Evolutionary conservation across 169 alveolate genomes (phyloP), one percentile per base, ranked within the genome.

Genomic region (Plasmodium gallinaceum): DNA sequence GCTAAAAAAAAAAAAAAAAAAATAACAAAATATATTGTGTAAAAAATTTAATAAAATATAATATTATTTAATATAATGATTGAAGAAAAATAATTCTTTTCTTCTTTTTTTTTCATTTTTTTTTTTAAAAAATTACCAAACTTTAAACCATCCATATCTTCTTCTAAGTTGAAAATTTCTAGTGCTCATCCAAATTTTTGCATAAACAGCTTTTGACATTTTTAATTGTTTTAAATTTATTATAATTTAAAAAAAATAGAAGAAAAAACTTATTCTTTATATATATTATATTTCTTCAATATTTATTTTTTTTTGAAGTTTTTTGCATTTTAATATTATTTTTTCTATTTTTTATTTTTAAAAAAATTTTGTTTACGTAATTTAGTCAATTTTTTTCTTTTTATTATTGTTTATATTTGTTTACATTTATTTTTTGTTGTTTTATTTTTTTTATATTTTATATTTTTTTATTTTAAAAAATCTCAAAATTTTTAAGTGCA

Each of bases 111-210:
- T 24, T 46, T 12, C n/a, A 2, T 58, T n/a, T 65, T 32, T n/a
- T 18, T 26, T 95, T 54, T 8, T 54, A 12, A 12, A 0, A 24
- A 0, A 18, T 68, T 92, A 93, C 96, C 95, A 88, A 57, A 93
- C 95, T 66, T 93, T 92, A 42, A 88, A 76, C 92, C 96, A 93
- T 20, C 96, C 96, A 80, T 80, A 93, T 37, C 76, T 83, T 88
- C 96, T 92, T 68, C 96, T 78, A 74, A 86, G 64, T 86, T 92
- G 93, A 73, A 83, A 93, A 75, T 92, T 93, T 62, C 93, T 85
- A 51, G 96, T 93, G 76, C 94, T 92, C 96, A 92, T 92, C 96
- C 96, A 93, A 58, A 93, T 88, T 58, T 88, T 93, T 14, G 96
- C 94, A 43, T 93, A 93, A 1, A 93, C 96, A 42, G 96, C 96